These are phyloP conservation scores for Prunus yedoensis DNA, from an alignment of 331 rosid genomes.

Conservation along the genomic window DNA sequence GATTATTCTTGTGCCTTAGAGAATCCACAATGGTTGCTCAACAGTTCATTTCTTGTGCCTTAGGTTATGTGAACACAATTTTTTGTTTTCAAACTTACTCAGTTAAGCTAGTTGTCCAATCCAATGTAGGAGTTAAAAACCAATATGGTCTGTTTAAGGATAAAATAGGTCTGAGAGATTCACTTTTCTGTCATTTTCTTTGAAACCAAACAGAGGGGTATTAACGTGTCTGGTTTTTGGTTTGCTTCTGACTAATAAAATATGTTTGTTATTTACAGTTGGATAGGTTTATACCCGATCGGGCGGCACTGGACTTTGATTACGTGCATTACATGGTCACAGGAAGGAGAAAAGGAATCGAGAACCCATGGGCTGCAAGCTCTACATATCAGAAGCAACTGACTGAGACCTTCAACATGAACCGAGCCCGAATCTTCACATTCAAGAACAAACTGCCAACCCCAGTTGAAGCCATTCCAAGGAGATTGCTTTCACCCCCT, in stretches of 20 bases:
- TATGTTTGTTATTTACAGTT: conserved; percentile 30
- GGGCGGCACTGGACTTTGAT: conserved; percentile 51
- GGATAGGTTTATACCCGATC: conserved; percentile 64
- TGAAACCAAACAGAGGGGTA: not conserved
- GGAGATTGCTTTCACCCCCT: conserved; percentile 38
- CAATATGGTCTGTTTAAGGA: not conserved
- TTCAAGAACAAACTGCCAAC: conserved; percentile 58
- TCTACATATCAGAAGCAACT: conserved; percentile 51
- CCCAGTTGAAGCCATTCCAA: conserved; percentile 43
- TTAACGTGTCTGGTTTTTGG: not conserved
- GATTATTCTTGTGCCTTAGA: conserved; percentile 43
- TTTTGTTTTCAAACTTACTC: too few relatives aligned
- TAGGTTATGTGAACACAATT: too few relatives aligned
- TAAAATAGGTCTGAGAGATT: not conserved
- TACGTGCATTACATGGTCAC: conserved; percentile 51
- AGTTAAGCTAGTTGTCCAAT: too few relatives aligned
- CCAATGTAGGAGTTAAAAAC: not conserved
- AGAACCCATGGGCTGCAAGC: conserved; percentile 24
- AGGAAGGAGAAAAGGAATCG: conserved; percentile 41
- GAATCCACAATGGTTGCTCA: too few relatives aligned
- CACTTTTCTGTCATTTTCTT: not conserved
- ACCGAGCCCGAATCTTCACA: conserved; percentile 56
- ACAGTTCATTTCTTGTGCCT: too few relatives aligned
- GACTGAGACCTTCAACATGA: conserved; percentile 51
- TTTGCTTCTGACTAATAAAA: not conserved